Base-by-base conservation (phyloP, 1,284 basidiomycete species). In the Termitomyces sp. region DNA sequence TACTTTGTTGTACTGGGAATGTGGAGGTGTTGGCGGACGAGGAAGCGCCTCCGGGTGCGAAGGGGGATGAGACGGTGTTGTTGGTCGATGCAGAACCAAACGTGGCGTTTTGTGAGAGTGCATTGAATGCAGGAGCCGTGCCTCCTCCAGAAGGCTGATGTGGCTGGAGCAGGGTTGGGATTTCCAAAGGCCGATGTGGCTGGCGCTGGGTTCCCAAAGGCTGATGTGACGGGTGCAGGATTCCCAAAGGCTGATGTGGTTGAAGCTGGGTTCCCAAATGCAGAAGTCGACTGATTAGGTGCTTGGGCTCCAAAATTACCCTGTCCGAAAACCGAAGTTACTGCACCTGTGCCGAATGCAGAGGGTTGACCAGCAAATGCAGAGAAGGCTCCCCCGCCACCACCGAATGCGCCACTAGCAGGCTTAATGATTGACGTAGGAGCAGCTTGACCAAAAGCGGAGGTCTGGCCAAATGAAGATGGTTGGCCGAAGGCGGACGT, bases 201-300 rank as follows among this genome's bases (percentile, higher is more conserved):
- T 28, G 55, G 43, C 5, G 57, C 39, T 40, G 53, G 41, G 10
- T 48, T 50, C 31, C 68, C 72, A 58, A 77, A 74, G 10, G 57
- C 65, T 17, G 61, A 62, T 5, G 57, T 55, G 7, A 51, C 56
- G 38, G 61, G 55, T 9, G 59, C 56, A 41, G 65, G 55, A 47
- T 24, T 56, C 13, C 57, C 58, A 19, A 61, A 61, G 1, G 58
- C 57, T 17, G 57, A 47, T 12, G 55, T 53, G 17, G 46, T 42
- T 28, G 63, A 46, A 36, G 59, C 38, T 0, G 69, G 31, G 12
- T 61, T 43, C 24, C 58, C 62, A 46, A 63, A 61, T 8, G 56
- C 55, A 1, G 61, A 58, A 9, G 51, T 36, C 33, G 45, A 12
- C n/a, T 50, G 50, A 19, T n/a, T 46, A 19, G 49, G 34, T 10